These are phyloP conservation scores for Gossypium raimondii DNA, from an alignment of 345 rosid genomes.

Conservation along the genomic window DNA sequence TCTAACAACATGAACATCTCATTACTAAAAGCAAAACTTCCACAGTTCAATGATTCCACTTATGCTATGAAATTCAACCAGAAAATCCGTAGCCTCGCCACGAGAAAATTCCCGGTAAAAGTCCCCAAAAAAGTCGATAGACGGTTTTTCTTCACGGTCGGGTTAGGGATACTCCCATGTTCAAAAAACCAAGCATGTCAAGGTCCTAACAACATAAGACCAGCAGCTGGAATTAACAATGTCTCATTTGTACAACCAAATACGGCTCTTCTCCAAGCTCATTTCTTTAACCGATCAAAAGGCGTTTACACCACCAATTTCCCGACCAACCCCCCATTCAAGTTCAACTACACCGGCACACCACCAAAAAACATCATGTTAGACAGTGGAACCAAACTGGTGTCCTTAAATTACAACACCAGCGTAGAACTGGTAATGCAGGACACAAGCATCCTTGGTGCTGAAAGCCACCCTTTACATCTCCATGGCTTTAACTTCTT, in stretches of 20 bases:
- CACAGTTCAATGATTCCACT: conserved; percentile 40
- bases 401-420: conserved; percentile 18
- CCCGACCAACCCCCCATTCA: conserved; percentile 17
- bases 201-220: conserved; percentile 30
- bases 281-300: conserved; percentile 34
- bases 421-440: conserved; percentile 24
- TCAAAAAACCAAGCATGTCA: conserved; percentile 36
- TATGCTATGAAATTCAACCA: conserved; percentile 31
- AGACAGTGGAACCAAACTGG: conserved; percentile 20
- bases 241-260: conserved; percentile 42
- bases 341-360: conserved; percentile 25
- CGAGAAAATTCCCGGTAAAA: conserved; percentile 40
- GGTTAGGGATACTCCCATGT: conserved; percentile 42
- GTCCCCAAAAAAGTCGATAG: conserved; percentile 37
- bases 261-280: conserved; percentile 43
- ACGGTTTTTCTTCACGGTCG: conserved; percentile 47
- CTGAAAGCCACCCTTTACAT: conserved; percentile 28
- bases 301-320: conserved; percentile 31
- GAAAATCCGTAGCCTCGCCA: conserved; percentile 42
- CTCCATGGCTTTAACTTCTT: conserved; percentile 28
- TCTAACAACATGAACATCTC: conserved; percentile 27
- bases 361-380: conserved; percentile 23
- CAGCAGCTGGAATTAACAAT: conserved; percentile 42
- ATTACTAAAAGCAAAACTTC: conserved; percentile 36
- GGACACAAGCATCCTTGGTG: conserved; percentile 24